Evolutionary conservation across 139 green algal genomes (phyloP), one percentile per base, ranked within the genome.

Genomic region (Picochlorum sp.): DNA sequence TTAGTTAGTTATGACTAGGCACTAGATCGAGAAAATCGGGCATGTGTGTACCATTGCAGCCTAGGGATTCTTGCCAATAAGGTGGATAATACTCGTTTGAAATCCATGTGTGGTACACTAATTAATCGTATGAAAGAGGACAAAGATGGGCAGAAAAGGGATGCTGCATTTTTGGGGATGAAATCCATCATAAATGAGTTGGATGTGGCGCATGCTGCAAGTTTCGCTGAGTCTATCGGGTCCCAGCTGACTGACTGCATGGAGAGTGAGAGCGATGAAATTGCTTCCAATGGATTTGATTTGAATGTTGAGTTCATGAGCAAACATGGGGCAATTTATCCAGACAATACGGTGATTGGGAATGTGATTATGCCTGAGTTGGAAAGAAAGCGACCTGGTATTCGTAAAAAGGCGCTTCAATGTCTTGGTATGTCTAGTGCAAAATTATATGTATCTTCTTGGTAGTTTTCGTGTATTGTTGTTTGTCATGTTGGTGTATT

Each of bases 21-120:
- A 18, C 13, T 33, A 29, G 25, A 50, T 20, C 54, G 44, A n/a
- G 24, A 37, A 30, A 28, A 4, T 22, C 53, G 62, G 74, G 93
- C 83, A n/a, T n/a, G n/a, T n/a, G n/a, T n/a, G n/a, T n/a, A n/a
- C n/a, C n/a, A n/a, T n/a, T n/a, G n/a, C n/a, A n/a, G n/a, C 57
- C 72, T 97, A 29, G 83, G 79, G 3, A 52, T 80, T n/a, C 67
- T 97, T n/a, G 81, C 89, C 13, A 81, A 80, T 49, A 84, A 84
- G 26, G 68, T 94, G n/a, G 55, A 49, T 4, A 70, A 88, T 20
- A 39, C 53, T 1, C 72, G 70, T n/a, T 64, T 47, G 10, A n/a
- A 47, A 26, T 86, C 7, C 63, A 82, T 37, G 75, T 85, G 12
- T 67, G 93, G 39, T 41, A 85, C 22, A 31, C 64, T 2, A 52